These are phyloP conservation scores for Eucalyptus viminalis DNA, from an alignment of 345 rosid genomes.

Conservation along the genomic window DNA sequence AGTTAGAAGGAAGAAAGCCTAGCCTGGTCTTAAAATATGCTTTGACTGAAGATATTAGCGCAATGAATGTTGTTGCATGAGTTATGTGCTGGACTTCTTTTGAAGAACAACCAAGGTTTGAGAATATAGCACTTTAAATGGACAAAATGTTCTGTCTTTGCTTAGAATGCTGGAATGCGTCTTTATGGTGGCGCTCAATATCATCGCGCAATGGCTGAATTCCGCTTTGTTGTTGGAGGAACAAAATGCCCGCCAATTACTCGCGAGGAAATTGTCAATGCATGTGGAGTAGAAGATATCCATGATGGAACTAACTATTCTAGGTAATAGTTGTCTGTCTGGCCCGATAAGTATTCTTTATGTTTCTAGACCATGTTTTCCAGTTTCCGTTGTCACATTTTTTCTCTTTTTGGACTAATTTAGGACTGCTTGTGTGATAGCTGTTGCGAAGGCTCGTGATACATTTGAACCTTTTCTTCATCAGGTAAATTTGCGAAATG, in stretches of 20 bases:
- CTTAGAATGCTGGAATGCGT: constrained; percentile 91
- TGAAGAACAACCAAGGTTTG: not conserved
- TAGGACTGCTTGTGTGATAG: constrained; percentile 97
- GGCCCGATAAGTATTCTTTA: not conserved
- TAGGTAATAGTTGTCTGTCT: constrained; percentile 25
- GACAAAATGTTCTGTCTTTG: not conserved
- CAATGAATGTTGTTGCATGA: not conserved
- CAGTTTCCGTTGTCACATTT: not conserved
- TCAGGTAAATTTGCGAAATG: constrained; percentile 32
- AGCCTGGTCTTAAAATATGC: not conserved
- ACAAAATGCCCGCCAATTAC: constrained; percentile 86
- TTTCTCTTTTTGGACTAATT: constrained; percentile 3
- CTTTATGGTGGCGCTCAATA: constrained; percentile 97
- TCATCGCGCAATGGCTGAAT: constrained; percentile 97
- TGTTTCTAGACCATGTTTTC: not conserved
- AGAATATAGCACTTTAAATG: not conserved
- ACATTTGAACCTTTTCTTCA: constrained; percentile 94
- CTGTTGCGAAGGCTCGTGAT: constrained; percentile 95
- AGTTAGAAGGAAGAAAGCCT: not conserved
- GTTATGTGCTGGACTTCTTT: not conserved
- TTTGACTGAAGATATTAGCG: not conserved
- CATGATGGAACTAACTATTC: constrained; percentile 98
- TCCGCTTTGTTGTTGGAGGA: constrained; percentile 89
- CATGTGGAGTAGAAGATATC: constrained; percentile 96
- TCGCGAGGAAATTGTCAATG: constrained; percentile 91